phyloP scores from a whole-genome alignment of 2,329 filamentous ascomycete species.

The Colletotrichum sansevieriae region DNA sequence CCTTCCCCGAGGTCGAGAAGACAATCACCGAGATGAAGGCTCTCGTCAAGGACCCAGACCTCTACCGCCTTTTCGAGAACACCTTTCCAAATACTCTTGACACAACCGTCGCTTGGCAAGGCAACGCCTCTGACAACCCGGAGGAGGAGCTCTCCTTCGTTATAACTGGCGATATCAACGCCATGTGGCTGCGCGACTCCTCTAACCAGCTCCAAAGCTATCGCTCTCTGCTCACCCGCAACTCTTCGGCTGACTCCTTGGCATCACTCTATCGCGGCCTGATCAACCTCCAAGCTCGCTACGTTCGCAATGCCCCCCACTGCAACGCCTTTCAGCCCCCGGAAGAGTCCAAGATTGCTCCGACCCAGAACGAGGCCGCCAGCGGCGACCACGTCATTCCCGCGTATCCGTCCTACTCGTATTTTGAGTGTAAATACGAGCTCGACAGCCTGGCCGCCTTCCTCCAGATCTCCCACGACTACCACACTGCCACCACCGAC shows the following conservation, averaged over 20 bases:
- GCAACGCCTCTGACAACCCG: slow-evolving; percentile 66
- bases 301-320: slow-evolving; percentile 78
- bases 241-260: slow-evolving; percentile 66
- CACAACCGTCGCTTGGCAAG: slow-evolving; percentile 78
- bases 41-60: slow-evolving; percentile 80
- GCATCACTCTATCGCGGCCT: slow-evolving; percentile 79
- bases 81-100: slow-evolving; percentile 82
- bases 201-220: slow-evolving; percentile 85
- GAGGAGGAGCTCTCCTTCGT: slow-evolving; percentile 76
- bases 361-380: slow-evolving; percentile 65
- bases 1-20: slow-evolving; percentile 80
- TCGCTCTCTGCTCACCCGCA: slow-evolving; percentile 70
- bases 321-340: slow-evolving; percentile 97
- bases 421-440: slow-evolving; percentile 96
- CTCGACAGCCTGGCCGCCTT: slow-evolving; percentile 92
- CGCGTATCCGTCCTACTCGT: slow-evolving; percentile 74
- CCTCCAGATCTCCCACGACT: slow-evolving; percentile 83
- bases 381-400: slow-evolving; percentile 64
- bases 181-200: slow-evolving; percentile 93
- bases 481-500: slow-evolving; percentile 80
- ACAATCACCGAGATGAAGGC: slow-evolving; percentile 78
- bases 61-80: slow-evolving; percentile 79
- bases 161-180: slow-evolving; percentile 90
- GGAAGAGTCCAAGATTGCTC: slow-evolving; percentile 74
- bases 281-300: slow-evolving; percentile 82